Evolutionary conservation across 2,329 filamentous ascomycete species (phyloP).

Genomic region (Monosporascus ibericus): DNA sequence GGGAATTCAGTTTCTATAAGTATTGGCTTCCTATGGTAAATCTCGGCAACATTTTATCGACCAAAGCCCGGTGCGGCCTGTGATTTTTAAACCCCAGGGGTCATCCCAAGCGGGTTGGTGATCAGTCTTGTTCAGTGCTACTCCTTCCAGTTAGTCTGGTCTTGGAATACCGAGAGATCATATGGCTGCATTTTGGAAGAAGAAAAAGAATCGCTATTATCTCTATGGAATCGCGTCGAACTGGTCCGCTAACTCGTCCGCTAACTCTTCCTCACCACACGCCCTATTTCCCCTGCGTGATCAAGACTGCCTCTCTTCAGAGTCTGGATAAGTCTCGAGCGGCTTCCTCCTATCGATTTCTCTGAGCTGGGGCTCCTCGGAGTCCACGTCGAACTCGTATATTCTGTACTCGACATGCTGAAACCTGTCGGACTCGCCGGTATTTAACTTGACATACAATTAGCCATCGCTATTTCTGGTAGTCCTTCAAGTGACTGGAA

Average conservation of each 20-base stretch:
- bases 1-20: constrained; percentile 23
- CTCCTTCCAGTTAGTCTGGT: no score
- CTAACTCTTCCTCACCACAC: no score
- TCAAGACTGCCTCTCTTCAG: no score
- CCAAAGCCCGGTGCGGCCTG: no score
- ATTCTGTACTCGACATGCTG: constrained; percentile 23
- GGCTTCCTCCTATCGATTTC: constrained; percentile 7
- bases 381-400: constrained; percentile 15
- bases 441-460: neutral
- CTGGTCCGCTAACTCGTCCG: no score
- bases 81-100: neutral
- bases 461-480: neutral
- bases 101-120: neutral
- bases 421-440: constrained; percentile 5
- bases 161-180: no score
- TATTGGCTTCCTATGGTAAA: constrained; percentile 29
- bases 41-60: constrained; percentile 24
- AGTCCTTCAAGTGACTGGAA: neutral
- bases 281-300: no score
- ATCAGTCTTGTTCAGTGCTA: no score
- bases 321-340: neutral
- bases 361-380: constrained; percentile 11
- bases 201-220: no score
- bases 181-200: no score
- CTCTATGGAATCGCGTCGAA: no score